Evolutionary conservation across 2,329 filamentous ascomycete species (phyloP), one percentile per base, ranked within the genome.

Genomic region (Canariomyces notabilis): DNA sequence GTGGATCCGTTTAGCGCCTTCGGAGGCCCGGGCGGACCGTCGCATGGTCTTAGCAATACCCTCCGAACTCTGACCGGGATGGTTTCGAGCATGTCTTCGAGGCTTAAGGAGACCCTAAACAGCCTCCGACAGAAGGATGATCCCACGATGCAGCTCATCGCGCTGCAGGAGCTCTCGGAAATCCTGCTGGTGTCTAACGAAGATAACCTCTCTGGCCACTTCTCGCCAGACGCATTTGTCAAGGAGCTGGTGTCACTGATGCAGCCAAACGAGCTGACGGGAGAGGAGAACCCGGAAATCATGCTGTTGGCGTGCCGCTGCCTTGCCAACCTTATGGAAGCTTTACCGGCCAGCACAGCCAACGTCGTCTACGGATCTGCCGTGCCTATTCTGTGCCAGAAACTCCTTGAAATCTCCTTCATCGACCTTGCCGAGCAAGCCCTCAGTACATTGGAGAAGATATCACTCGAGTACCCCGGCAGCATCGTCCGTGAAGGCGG

Each of bases 311-410:
- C 93, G 16, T 98, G 93, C 63, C 86, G 94, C 50, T 97, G 89
- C 66, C 78, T 98, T 58, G 93, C 93, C 49, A 97, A 98, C 64
- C 68, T 98, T 45, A 98, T 98, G 93, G 93, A 98, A 65, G 94
- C 91, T 20, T 72, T 98, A 22, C 90, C 93, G 16, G 84, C 89
- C 26, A 91, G 91, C 47, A 93, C 93, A 39, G 87, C 89, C 11
- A 96, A 95, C 63, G 89, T 98, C 12, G 93, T 97, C 4, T 97
- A 97, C 63, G 91, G 90, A n/a, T 89, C 89, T 40, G 93, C 93
- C 26, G 93, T 98, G 5, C 90, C 93, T 2, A 83, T 98, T 11
- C 73, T 98, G 20, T 97, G 93, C 68, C 87, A 91, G 62, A 98
- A 97, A 67, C 75, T 98, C 22, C 75, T 97, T 50, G 90, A 97